Conservation (phyloP, 495 filamentous ascomycete species). For the Penicillium verhagenii region DNA sequence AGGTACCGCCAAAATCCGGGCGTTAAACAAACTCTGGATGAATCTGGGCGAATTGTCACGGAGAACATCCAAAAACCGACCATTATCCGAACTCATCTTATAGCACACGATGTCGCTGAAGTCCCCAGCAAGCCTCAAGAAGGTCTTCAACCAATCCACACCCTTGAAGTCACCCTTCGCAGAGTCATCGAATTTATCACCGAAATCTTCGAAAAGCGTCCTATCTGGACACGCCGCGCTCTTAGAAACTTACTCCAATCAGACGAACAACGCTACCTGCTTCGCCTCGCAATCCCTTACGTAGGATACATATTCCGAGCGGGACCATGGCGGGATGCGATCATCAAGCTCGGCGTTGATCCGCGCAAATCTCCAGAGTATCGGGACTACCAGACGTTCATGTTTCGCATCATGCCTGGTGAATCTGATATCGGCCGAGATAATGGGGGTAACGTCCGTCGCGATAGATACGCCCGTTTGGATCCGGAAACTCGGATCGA, state of each 20-base stretch:
- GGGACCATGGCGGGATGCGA: constrained; percentile 86
- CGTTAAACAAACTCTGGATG: constrained; percentile 51
- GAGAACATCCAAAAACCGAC: constrained; percentile 50
- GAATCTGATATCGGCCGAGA: constrained; percentile 81
- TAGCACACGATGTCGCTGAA: constrained; percentile 54
- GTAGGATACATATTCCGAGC: constrained; percentile 85
- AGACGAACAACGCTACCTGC: constrained; percentile 50
- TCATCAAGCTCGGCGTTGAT: constrained; percentile 82
- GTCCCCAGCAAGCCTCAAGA: constrained; percentile 55
- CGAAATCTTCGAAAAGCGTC: constrained; percentile 64
- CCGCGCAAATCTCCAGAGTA: constrained; percentile 72
- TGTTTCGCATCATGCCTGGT: constrained; percentile 70
- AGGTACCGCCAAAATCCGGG: constrained; percentile 61
- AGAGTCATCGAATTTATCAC: constrained; percentile 58
- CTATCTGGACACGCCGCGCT: constrained; percentile 82
- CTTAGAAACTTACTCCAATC: constrained; percentile 61
- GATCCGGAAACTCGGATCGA: constrained; percentile 8
- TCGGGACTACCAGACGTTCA: constrained; percentile 81
- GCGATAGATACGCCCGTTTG: constrained; percentile 24
- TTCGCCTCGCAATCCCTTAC: constrained; percentile 68
- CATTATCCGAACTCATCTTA: constrained; percentile 56
- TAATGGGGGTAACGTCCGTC: constrained; percentile 60
- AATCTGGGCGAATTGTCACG: constrained; percentile 48
- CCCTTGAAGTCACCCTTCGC: constrained; percentile 51
- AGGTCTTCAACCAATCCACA: constrained; percentile 45